These are phyloP conservation scores for Thalassia testudinum DNA, from an alignment of 116 monocot species.

Conservation along the genomic window DNA sequence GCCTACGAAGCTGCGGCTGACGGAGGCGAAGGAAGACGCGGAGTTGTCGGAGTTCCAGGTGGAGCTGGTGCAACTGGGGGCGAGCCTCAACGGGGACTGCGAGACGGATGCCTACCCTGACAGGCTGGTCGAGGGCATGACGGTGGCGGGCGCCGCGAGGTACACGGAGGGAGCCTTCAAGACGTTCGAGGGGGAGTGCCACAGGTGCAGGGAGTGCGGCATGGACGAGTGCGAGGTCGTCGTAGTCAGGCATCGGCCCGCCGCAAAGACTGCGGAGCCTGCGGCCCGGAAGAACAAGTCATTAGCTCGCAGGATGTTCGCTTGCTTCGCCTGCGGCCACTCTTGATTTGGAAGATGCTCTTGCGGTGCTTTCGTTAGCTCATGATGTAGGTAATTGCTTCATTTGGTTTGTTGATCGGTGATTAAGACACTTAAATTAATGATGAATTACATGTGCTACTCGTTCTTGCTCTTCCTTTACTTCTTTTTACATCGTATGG, in stretches of 20 bases:
- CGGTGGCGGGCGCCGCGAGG: conserved; percentile 42
- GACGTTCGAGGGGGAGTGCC: conserved; percentile 31
- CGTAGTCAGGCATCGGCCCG: conserved; percentile 6
- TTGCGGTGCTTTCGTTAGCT: too few species aligned
- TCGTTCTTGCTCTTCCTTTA: too few species aligned
- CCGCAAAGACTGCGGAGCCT: neutral
- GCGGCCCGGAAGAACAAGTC: conserved; percentile 11
- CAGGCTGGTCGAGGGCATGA: conserved; percentile 54
- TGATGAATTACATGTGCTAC: too few species aligned
- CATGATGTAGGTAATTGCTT: too few species aligned
- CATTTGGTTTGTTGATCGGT: too few species aligned
- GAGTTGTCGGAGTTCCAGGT: conserved; percentile 54
- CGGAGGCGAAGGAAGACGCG: conserved; percentile 22
- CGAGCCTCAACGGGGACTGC: conserved; percentile 64
- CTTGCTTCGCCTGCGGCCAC: conserved; percentile 26
- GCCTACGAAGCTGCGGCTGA: conserved; percentile 37
- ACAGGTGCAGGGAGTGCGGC: conserved; percentile 25
- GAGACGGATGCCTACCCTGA: conserved; percentile 31
- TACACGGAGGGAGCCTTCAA: conserved; percentile 38
- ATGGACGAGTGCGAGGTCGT: conserved; percentile 36
- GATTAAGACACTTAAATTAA: too few species aligned
- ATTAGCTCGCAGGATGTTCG: conserved; percentile 16
- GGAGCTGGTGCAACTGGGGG: conserved; percentile 70
- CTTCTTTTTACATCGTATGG: too few species aligned
- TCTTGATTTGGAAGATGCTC: too few species aligned